Percentiles rank a stretch among this genome's conserved stretches.
These are phyloP conservation scores for Starmerella etchellsii DNA, from an alignment of 805 yeast genomes.

Conservation along the genomic window DNA sequence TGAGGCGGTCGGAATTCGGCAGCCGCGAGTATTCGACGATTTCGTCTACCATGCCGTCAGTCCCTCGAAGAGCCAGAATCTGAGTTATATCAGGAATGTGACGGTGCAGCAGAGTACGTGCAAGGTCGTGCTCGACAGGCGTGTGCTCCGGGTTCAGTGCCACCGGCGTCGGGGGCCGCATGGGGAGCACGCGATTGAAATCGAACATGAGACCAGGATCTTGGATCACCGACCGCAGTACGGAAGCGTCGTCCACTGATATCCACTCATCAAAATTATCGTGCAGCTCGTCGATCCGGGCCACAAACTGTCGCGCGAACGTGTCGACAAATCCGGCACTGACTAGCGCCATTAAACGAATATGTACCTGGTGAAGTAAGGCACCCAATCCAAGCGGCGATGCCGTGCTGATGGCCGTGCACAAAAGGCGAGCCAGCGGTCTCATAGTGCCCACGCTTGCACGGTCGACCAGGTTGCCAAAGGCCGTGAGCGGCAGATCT, in stretches of 20 bases:
- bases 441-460: slow-evolving; percentile 7
- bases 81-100: slow-evolving; percentile 10
- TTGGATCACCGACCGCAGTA: slow-evolving; percentile 11
- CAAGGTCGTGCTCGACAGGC: slow-evolving; percentile 11
- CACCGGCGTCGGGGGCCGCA: slow-evolving; percentile 3
- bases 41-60: slow-evolving; percentile 7
- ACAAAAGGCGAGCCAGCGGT: slow-evolving; percentile 5
- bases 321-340: slow-evolving; percentile 10
- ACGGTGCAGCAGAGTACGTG: slow-evolving; percentile 9
- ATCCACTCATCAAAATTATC: slow-evolving; percentile 5
- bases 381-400: slow-evolving; percentile 5
- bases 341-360: slow-evolving; percentile 12
- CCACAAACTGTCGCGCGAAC: slow-evolving; percentile 2
- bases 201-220: slow-evolving; percentile 12
- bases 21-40: slow-evolving; percentile 8
- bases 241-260: slow-evolving; percentile 14
- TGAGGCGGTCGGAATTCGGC: slow-evolving; percentile 6
- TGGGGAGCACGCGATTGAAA: slow-evolving; percentile 10
- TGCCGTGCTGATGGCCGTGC: neutral
- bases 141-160: slow-evolving; percentile 5
- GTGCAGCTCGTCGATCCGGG: neutral
- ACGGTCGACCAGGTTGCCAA: slow-evolving; percentile 3
- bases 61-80: slow-evolving; percentile 10
- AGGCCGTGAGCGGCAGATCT: neutral
- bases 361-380: slow-evolving; percentile 15